Conservation (phyloP, 768 basidiomycete species). For the Dioszegia crocea region DNA sequence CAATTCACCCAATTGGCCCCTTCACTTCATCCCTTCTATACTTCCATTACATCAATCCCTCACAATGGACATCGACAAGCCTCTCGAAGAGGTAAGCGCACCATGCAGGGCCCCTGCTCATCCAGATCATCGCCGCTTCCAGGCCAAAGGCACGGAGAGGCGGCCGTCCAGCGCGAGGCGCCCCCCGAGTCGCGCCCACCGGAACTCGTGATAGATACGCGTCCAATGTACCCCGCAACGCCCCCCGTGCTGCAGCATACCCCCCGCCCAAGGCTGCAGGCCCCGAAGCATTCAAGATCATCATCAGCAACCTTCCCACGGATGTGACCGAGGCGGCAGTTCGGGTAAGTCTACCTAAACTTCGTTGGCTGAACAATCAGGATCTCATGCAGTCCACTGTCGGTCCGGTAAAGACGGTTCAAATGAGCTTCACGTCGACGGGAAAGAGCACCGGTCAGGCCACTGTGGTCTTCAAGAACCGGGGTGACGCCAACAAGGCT, state of each 20-base stretch:
- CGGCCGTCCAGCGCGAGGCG: slow-evolving; percentile 24
- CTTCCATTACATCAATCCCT: not conserved
- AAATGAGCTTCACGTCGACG: slow-evolving; percentile 73
- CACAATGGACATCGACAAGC: slow-evolving; percentile 48
- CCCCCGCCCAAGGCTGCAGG: slow-evolving; percentile 6
- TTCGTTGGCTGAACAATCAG: slow-evolving; percentile 53
- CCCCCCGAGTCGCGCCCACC: slow-evolving; percentile 40
- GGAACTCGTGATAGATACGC: slow-evolving; percentile 47
- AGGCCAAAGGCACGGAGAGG: slow-evolving; percentile 35
- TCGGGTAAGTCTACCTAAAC: slow-evolving; percentile 61
- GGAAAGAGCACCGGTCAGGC: slow-evolving; percentile 91
- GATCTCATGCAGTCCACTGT: slow-evolving; percentile 89
- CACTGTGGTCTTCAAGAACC: slow-evolving; percentile 74
- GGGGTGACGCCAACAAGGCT: slow-evolving; percentile 87
- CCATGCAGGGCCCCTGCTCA: not conserved
- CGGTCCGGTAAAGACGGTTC: slow-evolving; percentile 77
- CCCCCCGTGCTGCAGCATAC: slow-evolving; percentile 15
- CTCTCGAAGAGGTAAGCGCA: slow-evolving; percentile 46
- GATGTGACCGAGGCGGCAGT: slow-evolving; percentile 93
- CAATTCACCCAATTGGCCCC: too few relatives aligned
- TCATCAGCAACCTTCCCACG: slow-evolving; percentile 85
- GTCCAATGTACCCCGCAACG: slow-evolving; percentile 48
- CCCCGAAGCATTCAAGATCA: slow-evolving; percentile 73
- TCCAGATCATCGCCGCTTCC: slow-evolving; percentile 42
- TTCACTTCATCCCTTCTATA: not conserved